phyloP scores from a whole-genome alignment of 2,329 filamentous ascomycete genomes.

The Apiospora hydei region DNA sequence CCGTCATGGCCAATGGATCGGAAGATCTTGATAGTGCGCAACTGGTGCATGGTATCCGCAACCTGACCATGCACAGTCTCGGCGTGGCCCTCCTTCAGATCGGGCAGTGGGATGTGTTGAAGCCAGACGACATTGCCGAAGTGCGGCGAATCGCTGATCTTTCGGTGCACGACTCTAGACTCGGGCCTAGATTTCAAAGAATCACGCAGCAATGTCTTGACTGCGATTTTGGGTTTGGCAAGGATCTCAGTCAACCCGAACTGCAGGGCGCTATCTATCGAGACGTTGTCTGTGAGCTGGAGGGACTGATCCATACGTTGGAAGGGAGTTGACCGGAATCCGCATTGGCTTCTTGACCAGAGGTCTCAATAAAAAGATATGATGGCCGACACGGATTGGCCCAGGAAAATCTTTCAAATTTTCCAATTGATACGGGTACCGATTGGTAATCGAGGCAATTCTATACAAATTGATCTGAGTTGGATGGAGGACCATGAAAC shows the following conservation, averaged over 20 bases:
- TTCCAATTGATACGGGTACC: too few species aligned
- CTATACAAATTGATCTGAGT: too few species aligned
- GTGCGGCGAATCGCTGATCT: slow-evolving; percentile 33
- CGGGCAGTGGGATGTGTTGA: slow-evolving; percentile 33
- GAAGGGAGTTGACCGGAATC: not conserved
- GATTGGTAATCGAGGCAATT: too few species aligned
- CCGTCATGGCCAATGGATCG: not conserved
- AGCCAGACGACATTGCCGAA: slow-evolving; percentile 33
- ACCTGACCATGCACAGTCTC: slow-evolving; percentile 37
- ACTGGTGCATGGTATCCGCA: slow-evolving; percentile 34
- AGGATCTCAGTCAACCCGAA: slow-evolving; percentile 30
- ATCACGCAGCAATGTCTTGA: slow-evolving; percentile 37
- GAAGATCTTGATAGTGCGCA: slow-evolving; percentile 27
- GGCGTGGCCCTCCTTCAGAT: slow-evolving; percentile 40
- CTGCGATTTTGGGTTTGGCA: slow-evolving; percentile 37
- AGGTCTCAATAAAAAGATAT: not conserved
- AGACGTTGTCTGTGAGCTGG: slow-evolving; percentile 31
- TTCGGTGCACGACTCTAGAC: slow-evolving; percentile 23
- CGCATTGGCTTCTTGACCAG: not conserved
- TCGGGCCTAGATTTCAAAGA: slow-evolving; percentile 34
- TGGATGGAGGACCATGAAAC: too few species aligned
- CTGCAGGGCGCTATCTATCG: slow-evolving; percentile 34
- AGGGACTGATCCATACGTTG: slow-evolving; percentile 21
- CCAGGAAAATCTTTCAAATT: too few species aligned
- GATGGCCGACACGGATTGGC: too few species aligned